Conservation (phyloP, 2,329 filamentous ascomycete genomes). For the Cercospora berteroae region DNA sequence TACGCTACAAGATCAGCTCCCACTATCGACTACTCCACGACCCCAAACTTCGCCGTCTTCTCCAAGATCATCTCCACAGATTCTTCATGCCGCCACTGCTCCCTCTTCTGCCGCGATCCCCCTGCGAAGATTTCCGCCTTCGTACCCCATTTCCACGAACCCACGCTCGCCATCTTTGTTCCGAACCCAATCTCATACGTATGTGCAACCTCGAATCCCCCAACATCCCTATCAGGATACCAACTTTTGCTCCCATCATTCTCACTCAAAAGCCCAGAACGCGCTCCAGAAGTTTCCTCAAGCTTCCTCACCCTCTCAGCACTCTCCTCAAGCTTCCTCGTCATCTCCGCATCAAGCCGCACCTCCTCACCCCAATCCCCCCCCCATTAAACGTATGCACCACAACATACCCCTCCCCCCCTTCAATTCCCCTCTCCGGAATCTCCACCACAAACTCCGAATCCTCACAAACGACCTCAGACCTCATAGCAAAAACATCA, state of each 20-base stretch:
- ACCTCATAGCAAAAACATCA: neutral
- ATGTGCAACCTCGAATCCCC: neutral
- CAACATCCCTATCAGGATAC: neutral
- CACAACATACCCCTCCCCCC: too few species aligned
- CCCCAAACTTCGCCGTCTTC: neutral
- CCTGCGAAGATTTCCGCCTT: neutral
- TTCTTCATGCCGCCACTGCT: neutral
- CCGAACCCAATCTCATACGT: neutral
- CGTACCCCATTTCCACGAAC: neutral
- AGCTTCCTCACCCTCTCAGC: neutral
- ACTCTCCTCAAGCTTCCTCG: neutral
- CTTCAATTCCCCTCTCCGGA: too few species aligned
- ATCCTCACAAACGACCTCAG: neutral
- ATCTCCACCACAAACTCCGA: neutral
- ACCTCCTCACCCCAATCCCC: too few species aligned
- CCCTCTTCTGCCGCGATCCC: neutral
- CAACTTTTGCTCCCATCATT: neutral
- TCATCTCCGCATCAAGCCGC: neutral
- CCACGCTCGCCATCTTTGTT: neutral
- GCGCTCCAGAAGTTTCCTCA: neutral
- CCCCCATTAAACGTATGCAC: neutral
- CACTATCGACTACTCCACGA: neutral
- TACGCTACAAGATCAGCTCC: too few species aligned
- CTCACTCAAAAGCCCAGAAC: neutral
- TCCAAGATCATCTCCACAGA: neutral